Evolutionary conservation across 495 filamentous ascomycete species (phyloP).

Genomic region (Rhypophila decipiens): DNA sequence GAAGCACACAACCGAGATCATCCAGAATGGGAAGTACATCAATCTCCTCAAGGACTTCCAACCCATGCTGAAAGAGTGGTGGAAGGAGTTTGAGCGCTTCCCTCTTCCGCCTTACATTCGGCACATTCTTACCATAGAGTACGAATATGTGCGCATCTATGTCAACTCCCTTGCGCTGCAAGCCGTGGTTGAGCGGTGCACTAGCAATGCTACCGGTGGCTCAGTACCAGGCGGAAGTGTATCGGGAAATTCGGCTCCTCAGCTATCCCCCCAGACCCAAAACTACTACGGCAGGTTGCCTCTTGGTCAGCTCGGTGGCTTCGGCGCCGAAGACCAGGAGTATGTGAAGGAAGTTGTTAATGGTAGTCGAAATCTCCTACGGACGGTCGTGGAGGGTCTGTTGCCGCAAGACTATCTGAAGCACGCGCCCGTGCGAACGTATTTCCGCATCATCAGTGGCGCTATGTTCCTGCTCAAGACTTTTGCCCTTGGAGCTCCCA

Average conservation of each 20-base stretch:
- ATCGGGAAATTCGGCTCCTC: slow-evolving; percentile 34
- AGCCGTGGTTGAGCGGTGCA: slow-evolving; percentile 90
- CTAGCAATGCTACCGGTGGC: slow-evolving; percentile 53
- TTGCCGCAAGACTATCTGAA: slow-evolving; percentile 77
- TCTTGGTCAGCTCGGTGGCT: slow-evolving; percentile 49
- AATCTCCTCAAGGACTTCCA: slow-evolving; percentile 73
- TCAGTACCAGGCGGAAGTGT: slow-evolving; percentile 30
- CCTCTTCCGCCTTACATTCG: slow-evolving; percentile 68
- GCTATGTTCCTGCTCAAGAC: slow-evolving; percentile 93
- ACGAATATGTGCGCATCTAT: slow-evolving; percentile 84
- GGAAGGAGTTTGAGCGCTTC: slow-evolving; percentile 63
- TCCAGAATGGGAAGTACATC: slow-evolving; percentile 76
- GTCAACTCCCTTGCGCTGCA: slow-evolving; percentile 90
- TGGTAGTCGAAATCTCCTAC: slow-evolving; percentile 75
- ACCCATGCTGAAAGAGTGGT: slow-evolving; percentile 69
- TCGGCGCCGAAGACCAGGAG: slow-evolving; percentile 56
- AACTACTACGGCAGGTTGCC: slow-evolving; percentile 51
- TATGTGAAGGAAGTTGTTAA: slow-evolving; percentile 88
- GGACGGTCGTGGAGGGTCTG: slow-evolving; percentile 75
- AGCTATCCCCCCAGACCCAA: slow-evolving; percentile 52
- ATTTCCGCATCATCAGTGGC: slow-evolving; percentile 88
- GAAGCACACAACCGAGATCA: slow-evolving; percentile 76
- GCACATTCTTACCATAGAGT: slow-evolving; percentile 82
- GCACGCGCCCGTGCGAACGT: slow-evolving; percentile 87
- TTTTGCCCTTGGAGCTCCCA: slow-evolving; percentile 86